Conservation (phyloP, 2,329 filamentous ascomycete genomes). For the Harringtonia lauricola region DNA sequence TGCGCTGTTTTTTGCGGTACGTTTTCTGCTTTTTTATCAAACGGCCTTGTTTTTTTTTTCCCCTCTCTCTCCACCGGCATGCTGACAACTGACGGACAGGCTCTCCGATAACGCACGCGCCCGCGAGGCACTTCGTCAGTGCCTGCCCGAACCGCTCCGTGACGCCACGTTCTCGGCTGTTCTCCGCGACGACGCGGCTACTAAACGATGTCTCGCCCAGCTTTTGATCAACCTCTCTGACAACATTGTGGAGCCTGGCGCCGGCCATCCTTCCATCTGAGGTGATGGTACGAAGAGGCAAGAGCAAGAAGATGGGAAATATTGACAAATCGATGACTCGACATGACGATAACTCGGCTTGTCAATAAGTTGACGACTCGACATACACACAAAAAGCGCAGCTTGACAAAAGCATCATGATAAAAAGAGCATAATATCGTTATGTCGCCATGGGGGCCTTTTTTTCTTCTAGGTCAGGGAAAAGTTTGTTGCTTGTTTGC, state of each 20-base stretch:
- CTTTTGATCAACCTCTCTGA: slow-evolving; percentile 93
- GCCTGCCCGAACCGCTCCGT: slow-evolving; percentile 93
- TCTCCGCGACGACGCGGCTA: slow-evolving; percentile 90
- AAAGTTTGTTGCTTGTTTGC: too few species aligned
- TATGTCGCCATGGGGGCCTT: too few species aligned
- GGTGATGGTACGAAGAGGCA: neutral
- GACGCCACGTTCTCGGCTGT: slow-evolving; percentile 97
- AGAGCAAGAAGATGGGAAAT: neutral
- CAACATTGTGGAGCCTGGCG: slow-evolving; percentile 50
- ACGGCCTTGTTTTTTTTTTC: neutral
- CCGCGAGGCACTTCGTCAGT: slow-evolving; percentile 88
- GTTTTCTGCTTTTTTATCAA: slow-evolving; percentile 15
- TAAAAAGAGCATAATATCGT: neutral
- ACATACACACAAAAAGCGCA: neutral
- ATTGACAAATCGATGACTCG: too few species aligned
- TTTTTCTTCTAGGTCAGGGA: too few species aligned
- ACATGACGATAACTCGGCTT: too few species aligned
- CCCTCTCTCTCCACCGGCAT: too few species aligned
- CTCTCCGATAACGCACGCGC: slow-evolving; percentile 94
- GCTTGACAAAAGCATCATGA: neutral
- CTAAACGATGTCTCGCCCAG: slow-evolving; percentile 94
- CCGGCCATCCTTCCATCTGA: slow-evolving; percentile 14
- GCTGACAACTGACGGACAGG: slow-evolving; percentile 29
- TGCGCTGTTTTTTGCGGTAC: slow-evolving; percentile 89
- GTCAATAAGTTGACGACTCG: too few species aligned